Evolutionary conservation across 2,329 filamentous ascomycete genomes (phyloP).

Genomic region (Ceratocystiopsis sp.): DNA sequence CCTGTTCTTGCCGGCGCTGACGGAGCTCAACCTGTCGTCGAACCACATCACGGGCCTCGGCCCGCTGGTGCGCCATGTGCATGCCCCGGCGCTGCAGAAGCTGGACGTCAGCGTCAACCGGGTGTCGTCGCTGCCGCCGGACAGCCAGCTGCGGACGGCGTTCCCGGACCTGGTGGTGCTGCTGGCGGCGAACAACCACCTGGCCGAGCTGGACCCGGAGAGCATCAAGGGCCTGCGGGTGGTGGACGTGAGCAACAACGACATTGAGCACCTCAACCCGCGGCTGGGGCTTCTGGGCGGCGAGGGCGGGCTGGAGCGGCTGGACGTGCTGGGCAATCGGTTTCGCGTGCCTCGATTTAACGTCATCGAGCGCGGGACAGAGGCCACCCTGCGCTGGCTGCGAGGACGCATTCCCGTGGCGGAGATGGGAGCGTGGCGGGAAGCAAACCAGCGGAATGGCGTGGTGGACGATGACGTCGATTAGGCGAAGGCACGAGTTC

Average conservation of each 20-base stretch:
- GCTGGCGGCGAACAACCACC: conserved; percentile 61
- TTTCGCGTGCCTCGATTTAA: conserved; percentile 79
- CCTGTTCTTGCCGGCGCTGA: conserved; percentile 55
- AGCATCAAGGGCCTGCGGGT: conserved; percentile 56
- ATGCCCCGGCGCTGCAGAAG: conserved; percentile 58
- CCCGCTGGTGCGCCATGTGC: conserved; percentile 46
- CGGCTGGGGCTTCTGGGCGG: conserved; percentile 62
- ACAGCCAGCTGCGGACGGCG: conserved; percentile 32
- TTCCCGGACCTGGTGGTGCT: conserved; percentile 59
- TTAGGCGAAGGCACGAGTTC: not conserved
- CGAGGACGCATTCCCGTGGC: conserved; percentile 54
- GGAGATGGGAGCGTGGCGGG: conserved; percentile 40
- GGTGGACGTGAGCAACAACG: conserved; percentile 71
- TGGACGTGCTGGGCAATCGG: conserved; percentile 70
- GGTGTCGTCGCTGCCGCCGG: conserved; percentile 48
- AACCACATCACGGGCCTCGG: conserved; percentile 58
- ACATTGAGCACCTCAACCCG: conserved; percentile 66
- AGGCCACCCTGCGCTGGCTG: conserved; percentile 67
- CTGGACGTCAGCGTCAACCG: conserved; percentile 73
- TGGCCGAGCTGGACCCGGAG: conserved; percentile 56
- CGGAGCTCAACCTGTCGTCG: conserved; percentile 57
- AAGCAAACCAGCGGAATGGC: conserved; percentile 11
- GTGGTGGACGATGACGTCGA: conserved; percentile 5
- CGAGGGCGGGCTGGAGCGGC: conserved; percentile 36
- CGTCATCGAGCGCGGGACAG: conserved; percentile 72